Evolutionary conservation across 2,329 filamentous ascomycete genomes (phyloP).

Genomic region (Ambrosiella cleistominuta): DNA sequence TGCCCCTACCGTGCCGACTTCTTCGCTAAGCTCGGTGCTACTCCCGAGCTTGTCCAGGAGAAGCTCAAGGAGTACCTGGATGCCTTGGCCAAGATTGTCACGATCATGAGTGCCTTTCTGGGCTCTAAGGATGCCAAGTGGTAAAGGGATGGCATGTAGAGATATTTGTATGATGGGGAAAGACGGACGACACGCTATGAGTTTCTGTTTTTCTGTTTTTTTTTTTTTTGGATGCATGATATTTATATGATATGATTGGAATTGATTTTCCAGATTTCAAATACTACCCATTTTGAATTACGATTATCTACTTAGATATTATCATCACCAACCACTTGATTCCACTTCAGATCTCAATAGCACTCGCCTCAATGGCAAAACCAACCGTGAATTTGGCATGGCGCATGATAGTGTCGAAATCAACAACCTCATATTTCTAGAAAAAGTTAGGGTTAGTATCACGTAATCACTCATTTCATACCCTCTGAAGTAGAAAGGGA

Average conservation of each 20-base stretch:
- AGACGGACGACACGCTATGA: neutral
- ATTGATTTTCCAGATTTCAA: neutral
- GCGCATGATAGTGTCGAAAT: constrained; percentile 21
- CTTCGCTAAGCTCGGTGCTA: constrained; percentile 65
- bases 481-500: neutral
- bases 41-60: constrained; percentile 41
- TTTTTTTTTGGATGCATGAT: neutral
- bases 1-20: constrained; percentile 90
- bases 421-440: constrained; percentile 21
- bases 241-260: neutral
- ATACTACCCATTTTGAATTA: no score
- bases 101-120: constrained; percentile 50
- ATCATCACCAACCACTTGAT: neutral
- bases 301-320: neutral
- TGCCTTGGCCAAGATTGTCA: constrained; percentile 61
- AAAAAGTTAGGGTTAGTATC: neutral
- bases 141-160: constrained; percentile 21
- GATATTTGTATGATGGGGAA: no score
- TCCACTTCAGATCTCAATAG: constrained; percentile 16
- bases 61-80: constrained; percentile 55
- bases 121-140: constrained; percentile 40
- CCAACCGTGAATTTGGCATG: constrained; percentile 23
- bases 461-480: neutral
- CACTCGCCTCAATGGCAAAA: constrained; percentile 23
- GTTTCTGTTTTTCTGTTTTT: neutral